Percentiles rank a stretch among this genome's conserved stretches.
Conservation (phyloP, 106 monocot species). For the Dioscorea zingiberensis region DNA sequence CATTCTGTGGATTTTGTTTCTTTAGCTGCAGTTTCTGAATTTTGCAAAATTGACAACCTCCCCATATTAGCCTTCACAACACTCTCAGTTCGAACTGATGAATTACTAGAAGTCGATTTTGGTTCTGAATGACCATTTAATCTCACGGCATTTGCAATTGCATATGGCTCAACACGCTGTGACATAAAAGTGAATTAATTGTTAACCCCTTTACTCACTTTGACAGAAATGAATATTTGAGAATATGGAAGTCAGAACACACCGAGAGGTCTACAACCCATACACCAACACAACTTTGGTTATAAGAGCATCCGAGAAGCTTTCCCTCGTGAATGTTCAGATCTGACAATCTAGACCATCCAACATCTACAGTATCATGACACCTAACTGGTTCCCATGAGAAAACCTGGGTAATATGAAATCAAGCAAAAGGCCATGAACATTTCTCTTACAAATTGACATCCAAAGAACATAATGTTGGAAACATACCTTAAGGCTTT, state of each 20-base stretch:
- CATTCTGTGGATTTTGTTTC: constrained; percentile 60
- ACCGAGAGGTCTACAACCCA: constrained; percentile 99
- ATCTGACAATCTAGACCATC: constrained; percentile 96
- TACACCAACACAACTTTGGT: constrained; percentile 99
- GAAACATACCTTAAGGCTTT: constrained; percentile 66
- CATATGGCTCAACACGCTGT: constrained; percentile 86
- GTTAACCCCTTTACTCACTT: not conserved
- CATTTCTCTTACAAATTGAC: no score
- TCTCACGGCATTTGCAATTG: constrained; percentile 34
- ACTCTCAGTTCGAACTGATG: constrained; percentile 49
- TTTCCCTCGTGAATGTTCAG: constrained; percentile 91
- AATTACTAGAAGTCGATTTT: constrained; percentile 35
- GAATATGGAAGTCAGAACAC: constrained; percentile 15
- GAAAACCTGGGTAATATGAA: constrained; percentile 37
- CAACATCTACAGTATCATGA: constrained; percentile 93
- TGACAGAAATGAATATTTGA: not conserved
- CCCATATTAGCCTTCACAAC: constrained; percentile 63
- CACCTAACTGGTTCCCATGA: constrained; percentile 97
- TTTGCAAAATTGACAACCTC: no score
- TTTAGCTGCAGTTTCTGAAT: constrained; percentile 21
- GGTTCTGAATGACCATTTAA: constrained; percentile 58
- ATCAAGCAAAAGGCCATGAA: no score
- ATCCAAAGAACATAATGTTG: not conserved
- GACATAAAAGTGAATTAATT: constrained; percentile 8
- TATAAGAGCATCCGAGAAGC: constrained; percentile 97